These are phyloP conservation scores for Kodamaea sp. DNA, from an alignment of 1,139 yeast genomes.

Conservation along the genomic window DNA sequence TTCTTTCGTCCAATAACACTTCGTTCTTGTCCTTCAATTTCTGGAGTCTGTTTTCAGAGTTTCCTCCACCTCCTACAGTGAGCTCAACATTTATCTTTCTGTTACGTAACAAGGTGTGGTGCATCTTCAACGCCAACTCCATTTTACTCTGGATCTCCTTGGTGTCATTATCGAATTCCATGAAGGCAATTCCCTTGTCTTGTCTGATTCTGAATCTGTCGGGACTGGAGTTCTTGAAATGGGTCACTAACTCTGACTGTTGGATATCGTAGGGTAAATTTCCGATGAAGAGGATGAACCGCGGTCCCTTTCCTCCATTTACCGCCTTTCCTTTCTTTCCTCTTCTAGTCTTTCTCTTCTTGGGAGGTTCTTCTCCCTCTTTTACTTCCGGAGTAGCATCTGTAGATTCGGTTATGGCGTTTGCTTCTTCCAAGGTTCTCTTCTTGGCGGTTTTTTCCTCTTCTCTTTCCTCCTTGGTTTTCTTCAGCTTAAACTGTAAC, in stretches of 20 bases:
- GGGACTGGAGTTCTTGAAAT: slow-evolving; percentile 75
- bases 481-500: slow-evolving; percentile 61
- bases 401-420: slow-evolving; percentile 17
- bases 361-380: slow-evolving; percentile 39
- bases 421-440: slow-evolving; percentile 10
- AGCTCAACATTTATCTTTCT: slow-evolving; percentile 91
- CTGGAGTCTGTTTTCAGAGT: slow-evolving; percentile 64
- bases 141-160: slow-evolving; percentile 71
- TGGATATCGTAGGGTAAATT: slow-evolving; percentile 77
- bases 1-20: slow-evolving; percentile 66
- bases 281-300: slow-evolving; percentile 89
- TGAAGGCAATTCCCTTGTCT: slow-evolving; percentile 89
- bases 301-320: slow-evolving; percentile 55
- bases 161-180: slow-evolving; percentile 72
- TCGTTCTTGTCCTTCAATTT: slow-evolving; percentile 81
- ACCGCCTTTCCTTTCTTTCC: slow-evolving; percentile 68
- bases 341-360: slow-evolving; percentile 76
- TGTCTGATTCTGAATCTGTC: slow-evolving; percentile 73
- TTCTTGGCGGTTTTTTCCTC: slow-evolving; percentile 24
- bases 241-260: slow-evolving; percentile 63
- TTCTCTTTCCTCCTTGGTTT: slow-evolving; percentile 40
- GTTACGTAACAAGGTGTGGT: slow-evolving; percentile 66
- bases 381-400: slow-evolving; percentile 20
- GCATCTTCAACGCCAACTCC: slow-evolving; percentile 81
- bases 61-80: slow-evolving; percentile 98